Evolutionary conservation across 2,329 filamentous ascomycete species (phyloP).

Genomic region (Colletotrichum tropicicola): DNA sequence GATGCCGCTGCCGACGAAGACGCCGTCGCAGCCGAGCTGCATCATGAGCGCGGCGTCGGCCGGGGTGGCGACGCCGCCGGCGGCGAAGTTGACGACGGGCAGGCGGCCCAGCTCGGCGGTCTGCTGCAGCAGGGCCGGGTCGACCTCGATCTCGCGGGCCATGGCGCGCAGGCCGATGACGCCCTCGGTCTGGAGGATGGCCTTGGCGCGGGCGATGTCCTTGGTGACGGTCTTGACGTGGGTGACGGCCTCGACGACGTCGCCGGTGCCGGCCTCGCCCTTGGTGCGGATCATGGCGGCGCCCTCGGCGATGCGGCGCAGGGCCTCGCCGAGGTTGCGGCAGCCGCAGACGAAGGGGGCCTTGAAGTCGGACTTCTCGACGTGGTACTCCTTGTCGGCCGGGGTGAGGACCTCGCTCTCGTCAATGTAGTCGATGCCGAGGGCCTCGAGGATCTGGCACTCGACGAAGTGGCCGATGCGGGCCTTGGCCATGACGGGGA

Average conservation of each 20-base stretch:
- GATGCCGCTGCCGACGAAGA: conserved; percentile 96
- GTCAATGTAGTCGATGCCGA: conserved; percentile 97
- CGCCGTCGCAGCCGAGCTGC: conserved; percentile 97
- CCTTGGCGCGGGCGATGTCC: conserved; percentile 83
- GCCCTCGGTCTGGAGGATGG: conserved; percentile 69
- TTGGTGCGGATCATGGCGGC: conserved; percentile 99
- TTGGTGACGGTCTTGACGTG: conserved; percentile 92
- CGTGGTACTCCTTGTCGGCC: conserved; percentile 89
- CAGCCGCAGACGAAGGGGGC: conserved; percentile 97
- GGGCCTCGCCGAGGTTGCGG: conserved; percentile 91
- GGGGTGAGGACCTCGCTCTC: conserved; percentile 98
- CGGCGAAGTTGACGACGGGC: conserved; percentile 97
- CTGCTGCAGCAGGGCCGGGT: conserved; percentile 83
- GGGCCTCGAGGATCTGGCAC: conserved; percentile 95
- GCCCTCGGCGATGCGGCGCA: conserved; percentile 89
- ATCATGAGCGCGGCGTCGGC: conserved; percentile 97
- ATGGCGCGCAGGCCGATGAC: conserved; percentile 69
- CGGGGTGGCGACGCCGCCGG: conserved; percentile 98
- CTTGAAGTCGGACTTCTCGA: conserved; percentile 85
- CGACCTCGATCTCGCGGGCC: conserved; percentile 83
- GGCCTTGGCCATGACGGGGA: conserved; percentile 99
- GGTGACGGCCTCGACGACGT: conserved; percentile 94
- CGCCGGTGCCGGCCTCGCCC: conserved; percentile 96
- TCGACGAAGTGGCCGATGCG: conserved; percentile 98
- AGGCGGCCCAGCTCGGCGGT: conserved; percentile 87